These are phyloP conservation scores for Aspergillus intermedius DNA, from an alignment of 2,329 filamentous ascomycete genomes.

Conservation along the genomic window DNA sequence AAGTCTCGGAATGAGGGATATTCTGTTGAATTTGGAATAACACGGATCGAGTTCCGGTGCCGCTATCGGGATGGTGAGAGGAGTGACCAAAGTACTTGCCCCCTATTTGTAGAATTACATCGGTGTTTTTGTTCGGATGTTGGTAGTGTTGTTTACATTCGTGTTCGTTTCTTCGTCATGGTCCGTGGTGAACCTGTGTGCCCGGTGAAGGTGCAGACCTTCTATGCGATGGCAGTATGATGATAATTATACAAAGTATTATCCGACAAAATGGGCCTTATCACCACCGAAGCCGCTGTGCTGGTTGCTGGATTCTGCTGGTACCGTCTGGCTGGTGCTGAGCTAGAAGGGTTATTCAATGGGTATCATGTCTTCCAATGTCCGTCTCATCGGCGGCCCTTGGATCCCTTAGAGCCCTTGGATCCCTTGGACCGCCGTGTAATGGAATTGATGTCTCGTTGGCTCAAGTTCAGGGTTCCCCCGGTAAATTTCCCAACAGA, in stretches of 20 bases:
- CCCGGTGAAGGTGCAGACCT: neutral
- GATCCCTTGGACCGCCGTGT: constrained; percentile 43
- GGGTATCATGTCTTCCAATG: neutral
- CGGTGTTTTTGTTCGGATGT: neutral
- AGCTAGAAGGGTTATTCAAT: neutral
- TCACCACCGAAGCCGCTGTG: no score
- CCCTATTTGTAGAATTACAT: neutral
- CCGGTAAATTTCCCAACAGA: constrained; percentile 73
- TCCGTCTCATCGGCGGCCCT: constrained; percentile 21
- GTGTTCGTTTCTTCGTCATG: neutral
- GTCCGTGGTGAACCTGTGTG: neutral
- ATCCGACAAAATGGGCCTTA: no score
- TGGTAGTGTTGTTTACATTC: neutral
- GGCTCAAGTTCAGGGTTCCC: constrained; percentile 71
- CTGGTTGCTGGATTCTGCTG: neutral
- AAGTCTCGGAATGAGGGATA: neutral
- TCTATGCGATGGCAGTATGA: neutral
- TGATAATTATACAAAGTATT: neutral
- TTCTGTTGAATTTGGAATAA: neutral
- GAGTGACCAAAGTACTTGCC: neutral
- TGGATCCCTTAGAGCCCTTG: constrained; percentile 29
- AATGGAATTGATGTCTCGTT: constrained; percentile 67
- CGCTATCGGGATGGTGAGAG: neutral
- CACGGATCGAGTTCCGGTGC: neutral
- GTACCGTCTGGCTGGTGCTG: neutral